Conservation (phyloP, 306 rosid genomes). For the Ochetophila trinervis region DNA sequence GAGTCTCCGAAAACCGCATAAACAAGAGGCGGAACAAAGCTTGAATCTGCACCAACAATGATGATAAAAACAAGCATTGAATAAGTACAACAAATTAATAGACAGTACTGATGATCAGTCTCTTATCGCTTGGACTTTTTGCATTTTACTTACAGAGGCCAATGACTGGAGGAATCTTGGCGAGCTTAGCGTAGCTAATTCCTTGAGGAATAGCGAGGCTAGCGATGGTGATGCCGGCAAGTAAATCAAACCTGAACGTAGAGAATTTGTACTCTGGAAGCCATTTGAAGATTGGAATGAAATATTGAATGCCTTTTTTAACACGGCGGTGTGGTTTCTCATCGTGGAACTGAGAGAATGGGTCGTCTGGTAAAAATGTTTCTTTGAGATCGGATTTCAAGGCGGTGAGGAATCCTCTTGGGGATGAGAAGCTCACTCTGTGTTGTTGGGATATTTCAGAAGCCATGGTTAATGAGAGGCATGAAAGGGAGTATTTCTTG, state of each 20-base stretch:
- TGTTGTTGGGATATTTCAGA: slow-evolving; percentile 4
- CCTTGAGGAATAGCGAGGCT: slow-evolving; percentile 97
- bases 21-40: slow-evolving; percentile 75
- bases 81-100: too few species aligned
- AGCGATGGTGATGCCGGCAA: slow-evolving; percentile 76
- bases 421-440: slow-evolving; percentile 43
- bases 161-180: slow-evolving; percentile 55
- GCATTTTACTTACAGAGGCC: slow-evolving; percentile 63
- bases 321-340: slow-evolving; percentile 6
- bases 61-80: too few species aligned
- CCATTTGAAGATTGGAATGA: slow-evolving; percentile 71
- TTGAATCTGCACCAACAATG: slow-evolving; percentile 45
- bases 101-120: too few species aligned
- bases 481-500: too few species aligned
- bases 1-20: slow-evolving; percentile 79
- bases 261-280: slow-evolving; percentile 44
- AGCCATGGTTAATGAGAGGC: too few species aligned
- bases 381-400: slow-evolving; percentile 52
- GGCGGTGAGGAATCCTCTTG: slow-evolving; percentile 28
- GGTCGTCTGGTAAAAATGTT: slow-evolving; percentile 65
- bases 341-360: slow-evolving; percentile 42
- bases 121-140: too few species aligned
- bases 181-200: slow-evolving; percentile 90
- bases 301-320: slow-evolving; percentile 44
- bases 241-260: slow-evolving; percentile 43